These are phyloP conservation scores for Talaromyces sp. DNA, from an alignment of 2,329 filamentous ascomycete species.

Conservation along the genomic window DNA sequence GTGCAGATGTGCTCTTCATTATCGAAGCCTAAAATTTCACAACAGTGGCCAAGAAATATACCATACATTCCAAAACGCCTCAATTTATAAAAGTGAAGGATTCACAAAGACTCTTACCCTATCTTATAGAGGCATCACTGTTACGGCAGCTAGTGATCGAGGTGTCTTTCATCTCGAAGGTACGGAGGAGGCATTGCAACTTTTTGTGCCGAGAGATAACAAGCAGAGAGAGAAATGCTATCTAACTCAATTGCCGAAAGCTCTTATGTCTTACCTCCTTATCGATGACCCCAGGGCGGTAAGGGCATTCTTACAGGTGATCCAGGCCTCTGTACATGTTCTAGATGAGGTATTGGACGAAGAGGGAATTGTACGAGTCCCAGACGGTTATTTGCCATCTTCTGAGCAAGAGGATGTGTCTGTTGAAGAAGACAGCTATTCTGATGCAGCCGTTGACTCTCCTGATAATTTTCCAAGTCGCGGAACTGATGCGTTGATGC, in stretches of 20 bases:
- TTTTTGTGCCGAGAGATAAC: constrained; percentile 1
- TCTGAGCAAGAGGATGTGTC: neutral
- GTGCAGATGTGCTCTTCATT: constrained; percentile 2
- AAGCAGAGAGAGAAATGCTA: constrained; percentile 1
- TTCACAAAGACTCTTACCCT: neutral
- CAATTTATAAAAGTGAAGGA: constrained; percentile 2
- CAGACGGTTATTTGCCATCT: neutral
- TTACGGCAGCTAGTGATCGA: neutral
- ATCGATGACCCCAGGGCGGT: neutral
- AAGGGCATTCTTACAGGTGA: neutral
- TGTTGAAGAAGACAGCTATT: neutral
- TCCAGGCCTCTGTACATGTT: neutral
- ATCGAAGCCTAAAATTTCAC: neutral
- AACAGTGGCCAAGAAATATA: neutral
- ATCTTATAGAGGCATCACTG: neutral
- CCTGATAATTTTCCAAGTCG: neutral
- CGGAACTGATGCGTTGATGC: neutral
- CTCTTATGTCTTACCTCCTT: neutral
- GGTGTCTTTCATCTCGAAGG: constrained; percentile 2
- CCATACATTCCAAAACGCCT: neutral
- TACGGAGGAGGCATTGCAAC: neutral
- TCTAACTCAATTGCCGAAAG: constrained; percentile 3
- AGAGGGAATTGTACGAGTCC: neutral
- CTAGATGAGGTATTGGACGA: constrained; percentile 1
- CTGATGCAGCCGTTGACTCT: neutral